A percentile compares a stretch with the other conserved stretches of the same genome.
Conservation (phyloP, 2,329 filamentous ascomycete species). For the Aspergillus sp. region DNA sequence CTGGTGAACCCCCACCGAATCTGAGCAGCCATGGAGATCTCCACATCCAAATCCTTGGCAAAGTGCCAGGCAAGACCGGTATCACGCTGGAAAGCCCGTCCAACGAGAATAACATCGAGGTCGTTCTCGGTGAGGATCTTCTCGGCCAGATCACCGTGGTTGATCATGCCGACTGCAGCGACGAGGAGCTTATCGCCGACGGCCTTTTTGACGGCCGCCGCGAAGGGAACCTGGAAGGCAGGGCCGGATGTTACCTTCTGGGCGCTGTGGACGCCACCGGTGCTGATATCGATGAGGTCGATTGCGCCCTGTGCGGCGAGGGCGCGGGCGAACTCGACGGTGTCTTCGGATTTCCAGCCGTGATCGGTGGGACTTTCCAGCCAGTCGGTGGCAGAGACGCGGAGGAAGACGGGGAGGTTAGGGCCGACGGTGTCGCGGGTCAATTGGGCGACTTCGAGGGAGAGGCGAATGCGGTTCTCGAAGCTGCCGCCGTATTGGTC, state of each 20-base stretch:
- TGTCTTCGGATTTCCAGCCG: conserved; percentile 65
- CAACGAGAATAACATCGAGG: conserved; percentile 69
- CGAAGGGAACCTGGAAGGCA: conserved; percentile 71
- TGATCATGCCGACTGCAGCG: conserved; percentile 70
- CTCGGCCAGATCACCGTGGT: conserved; percentile 64
- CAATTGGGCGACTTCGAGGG: conserved; percentile 62
- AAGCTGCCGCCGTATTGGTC: conserved; percentile 50
- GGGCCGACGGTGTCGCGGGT: conserved; percentile 60
- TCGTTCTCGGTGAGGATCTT: conserved; percentile 48
- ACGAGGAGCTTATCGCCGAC: conserved; percentile 69
- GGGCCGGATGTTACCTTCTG: conserved; percentile 47
- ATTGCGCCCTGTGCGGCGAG: conserved; percentile 66
- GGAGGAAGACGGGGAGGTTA: conserved; percentile 66
- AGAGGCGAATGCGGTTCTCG: conserved; percentile 63
- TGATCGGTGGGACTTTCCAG: conserved; percentile 57
- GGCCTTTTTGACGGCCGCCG: conserved; percentile 65
- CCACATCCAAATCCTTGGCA: conserved; percentile 67
- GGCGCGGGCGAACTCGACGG: conserved; percentile 57
- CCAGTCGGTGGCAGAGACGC: conserved; percentile 73
- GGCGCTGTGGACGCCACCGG: conserved; percentile 62
- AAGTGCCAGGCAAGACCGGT: conserved; percentile 71
- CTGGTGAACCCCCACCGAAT: conserved; percentile 53
- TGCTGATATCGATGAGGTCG: conserved; percentile 78
- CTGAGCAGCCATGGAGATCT: conserved; percentile 69
- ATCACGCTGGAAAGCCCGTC: conserved; percentile 74